Evolutionary conservation across 2,329 filamentous ascomycete genomes (phyloP), one percentile per base, ranked within the genome.

Genomic region (Epicoccum sorghinum): DNA sequence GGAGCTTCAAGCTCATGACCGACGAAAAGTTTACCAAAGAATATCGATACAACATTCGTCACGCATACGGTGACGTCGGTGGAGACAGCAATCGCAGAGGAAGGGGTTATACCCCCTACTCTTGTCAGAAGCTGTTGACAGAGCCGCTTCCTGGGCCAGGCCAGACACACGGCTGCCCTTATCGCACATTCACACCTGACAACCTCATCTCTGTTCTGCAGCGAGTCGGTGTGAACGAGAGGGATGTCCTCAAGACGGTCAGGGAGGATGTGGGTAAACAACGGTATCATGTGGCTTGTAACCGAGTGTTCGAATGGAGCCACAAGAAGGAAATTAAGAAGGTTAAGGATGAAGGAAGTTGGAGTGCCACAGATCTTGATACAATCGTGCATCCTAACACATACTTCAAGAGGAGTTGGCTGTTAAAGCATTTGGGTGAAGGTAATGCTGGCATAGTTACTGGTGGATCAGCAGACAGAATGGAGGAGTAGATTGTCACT

Each of bases 21-120:
- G 95, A 98, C 68, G 93, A 98, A 68, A 88, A 88, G 32, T 99
- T 98, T 83, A 96, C 96, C 77, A 98, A 97, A 71, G 92, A 97
- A 72, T 98, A 99, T 78, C 85, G 90, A 39, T 99, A 99, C 82
- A 98, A 99, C 73, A 86, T 98, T 53, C 89, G 93, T n/a, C 93
- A 99, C 81, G 77, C 82, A 0, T 99, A 98, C 73, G 95, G 95
- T 62, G 93, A 98, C 67, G 95, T 98, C 0, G 95, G 95, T 49
- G 93, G 93, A 53, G 93, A 98, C 75, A 83, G 87, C 18, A 97
- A 96, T 71, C 85, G 93, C 29, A 86, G 93, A 48, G 89, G 92
- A 37, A 85, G 89, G 49, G 93, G 93, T 18, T 97, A 97, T 73
- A 90, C 89, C 43, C 91, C 95, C 0, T 96, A 91, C 70, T 95